Conservation (phyloP, 2,329 filamentous ascomycete species). For the Colletotrichum cordylinicola region DNA sequence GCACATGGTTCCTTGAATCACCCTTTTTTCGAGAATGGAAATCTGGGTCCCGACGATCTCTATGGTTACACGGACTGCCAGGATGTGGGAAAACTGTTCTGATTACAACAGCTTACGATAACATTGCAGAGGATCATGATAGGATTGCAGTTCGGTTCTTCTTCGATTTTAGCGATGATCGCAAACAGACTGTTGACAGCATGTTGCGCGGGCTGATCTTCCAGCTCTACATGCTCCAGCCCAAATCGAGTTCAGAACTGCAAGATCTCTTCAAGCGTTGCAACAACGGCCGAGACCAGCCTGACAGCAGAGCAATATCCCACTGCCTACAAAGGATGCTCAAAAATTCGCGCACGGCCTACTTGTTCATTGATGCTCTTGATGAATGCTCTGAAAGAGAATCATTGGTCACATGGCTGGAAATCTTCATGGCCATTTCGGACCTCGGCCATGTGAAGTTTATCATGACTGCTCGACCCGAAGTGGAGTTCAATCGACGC, state of each 20-base stretch:
- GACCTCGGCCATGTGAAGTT: not conserved
- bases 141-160: not conserved
- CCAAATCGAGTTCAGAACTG: not conserved
- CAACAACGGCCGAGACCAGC: not conserved
- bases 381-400: slow-evolving; percentile 26
- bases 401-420: slow-evolving; percentile 25
- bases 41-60: fast-evolving
- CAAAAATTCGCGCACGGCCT: not conserved
- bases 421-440: not conserved
- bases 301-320: not conserved
- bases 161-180: not conserved
- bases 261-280: not conserved
- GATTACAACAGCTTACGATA: not conserved
- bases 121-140: not conserved
- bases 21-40: not conserved
- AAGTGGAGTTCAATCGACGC: not conserved
- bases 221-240: not conserved
- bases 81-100: not conserved
- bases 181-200: not conserved
- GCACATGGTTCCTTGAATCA: not conserved
- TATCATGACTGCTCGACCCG: not conserved
- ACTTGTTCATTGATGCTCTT: slow-evolving; percentile 27
- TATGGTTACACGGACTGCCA: not conserved
- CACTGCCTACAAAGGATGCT: slow-evolving; percentile 24
- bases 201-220: not conserved